Base-by-base conservation (phyloP, 139 green algal genomes). In the Nannochloris sp. region DNA sequence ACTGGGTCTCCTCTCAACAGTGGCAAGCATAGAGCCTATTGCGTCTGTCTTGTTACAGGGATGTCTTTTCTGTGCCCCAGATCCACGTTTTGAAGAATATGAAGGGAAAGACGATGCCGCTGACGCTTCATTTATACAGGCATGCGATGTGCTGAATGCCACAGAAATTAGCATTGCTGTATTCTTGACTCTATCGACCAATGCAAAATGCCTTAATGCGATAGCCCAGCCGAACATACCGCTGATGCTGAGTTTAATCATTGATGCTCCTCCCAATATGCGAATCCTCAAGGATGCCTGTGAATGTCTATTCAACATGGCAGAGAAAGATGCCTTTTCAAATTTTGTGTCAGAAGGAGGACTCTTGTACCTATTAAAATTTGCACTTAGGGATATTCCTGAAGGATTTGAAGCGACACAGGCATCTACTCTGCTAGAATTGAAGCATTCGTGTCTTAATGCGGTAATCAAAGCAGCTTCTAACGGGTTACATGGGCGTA, bases 1-100 rank as follows among this genome's bases (percentile, higher is more conserved):
- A 65, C 71, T 89, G 57, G 86, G 79, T 8, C 62, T 95, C 60
- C 63, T 95, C 62, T 74, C 83, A 12, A 83, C 78, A 6, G 62
- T 65, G 1, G 70, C 78, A 10, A 82, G 87, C 1, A 49, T 95
- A 9, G 74, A 80, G 9, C 87, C 89, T 1, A 61, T 96, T n/a
- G 66, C 89, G 11, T 74, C 75, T 10, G 84, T 76, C 60, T 69
- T 95, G 33, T 69, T 68, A 40, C 33, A 40, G 33, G 33, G 33
- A 40, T 40, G 33, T 40, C 33, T 40, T 2, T 40, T 40, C 33
- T 40, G 33, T 40, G 8, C 33, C 11, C 33, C 33, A 2, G 33
- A 40, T 12, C 33, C 33, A 40, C 11, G 8, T 40, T 8, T 40
- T 12, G 33, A 8, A 40, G 33, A 40, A 40, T 3, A 12, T 4